phyloP scores from a whole-genome alignment of 306 rosid species.

The Vachellia pachyceras region DNA sequence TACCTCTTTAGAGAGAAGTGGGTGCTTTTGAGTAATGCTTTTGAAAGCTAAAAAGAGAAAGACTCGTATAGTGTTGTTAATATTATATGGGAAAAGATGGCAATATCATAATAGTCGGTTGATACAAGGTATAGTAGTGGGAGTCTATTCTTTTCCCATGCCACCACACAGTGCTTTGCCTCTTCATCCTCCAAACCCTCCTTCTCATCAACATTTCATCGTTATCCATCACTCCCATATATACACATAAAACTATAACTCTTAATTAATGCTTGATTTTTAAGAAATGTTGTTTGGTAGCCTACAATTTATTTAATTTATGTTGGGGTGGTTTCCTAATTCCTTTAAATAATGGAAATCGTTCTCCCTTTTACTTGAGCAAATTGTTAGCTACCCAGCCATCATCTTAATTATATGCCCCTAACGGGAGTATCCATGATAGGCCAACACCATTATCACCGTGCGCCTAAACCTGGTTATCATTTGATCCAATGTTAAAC shows the following conservation, averaged over 20 bases:
- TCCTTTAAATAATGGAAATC: not conserved
- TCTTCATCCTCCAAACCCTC: constrained; percentile 36
- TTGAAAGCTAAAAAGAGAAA: constrained; percentile 38
- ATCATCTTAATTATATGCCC: not conserved
- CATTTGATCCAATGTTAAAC: not conserved
- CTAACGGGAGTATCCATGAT: not conserved
- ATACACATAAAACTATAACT: not conserved
- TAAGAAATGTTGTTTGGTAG: not conserved
- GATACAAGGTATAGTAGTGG: constrained; percentile 42
- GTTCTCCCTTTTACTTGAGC: not conserved
- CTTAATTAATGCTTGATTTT: not conserved
- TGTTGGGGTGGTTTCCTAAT: not conserved
- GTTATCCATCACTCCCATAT: not conserved
- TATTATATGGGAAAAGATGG: constrained; percentile 16
- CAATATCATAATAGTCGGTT: not conserved
- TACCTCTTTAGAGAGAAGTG: constrained; percentile 44
- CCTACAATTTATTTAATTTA: not conserved
- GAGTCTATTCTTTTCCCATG: constrained; percentile 45
- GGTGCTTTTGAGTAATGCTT: constrained; percentile 46
- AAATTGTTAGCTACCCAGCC: not conserved
- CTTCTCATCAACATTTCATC: not conserved
- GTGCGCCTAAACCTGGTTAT: not conserved
- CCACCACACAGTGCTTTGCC: constrained; percentile 37
- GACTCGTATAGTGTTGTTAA: constrained; percentile 31
- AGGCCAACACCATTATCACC: not conserved